Evolutionary conservation across 495 filamentous ascomycete species (phyloP), one percentile per base, ranked within the genome.

Genomic region (Neurospora sp.): DNA sequence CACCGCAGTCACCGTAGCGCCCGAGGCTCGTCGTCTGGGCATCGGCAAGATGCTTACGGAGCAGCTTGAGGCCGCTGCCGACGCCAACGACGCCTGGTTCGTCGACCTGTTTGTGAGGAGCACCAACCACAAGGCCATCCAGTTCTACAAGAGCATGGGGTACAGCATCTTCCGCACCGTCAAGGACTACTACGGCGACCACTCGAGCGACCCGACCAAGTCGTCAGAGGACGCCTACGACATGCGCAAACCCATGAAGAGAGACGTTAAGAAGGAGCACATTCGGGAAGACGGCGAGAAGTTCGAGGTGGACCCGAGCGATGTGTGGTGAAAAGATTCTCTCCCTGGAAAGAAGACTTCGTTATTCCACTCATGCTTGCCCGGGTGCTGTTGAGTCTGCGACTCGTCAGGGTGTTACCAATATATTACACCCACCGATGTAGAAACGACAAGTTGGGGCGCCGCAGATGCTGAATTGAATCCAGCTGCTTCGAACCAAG

Each of bases 71-170:
- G 86, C 90, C 18, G 89, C 87, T 2, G 93, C 93, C 4, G 93
- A 97, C 74, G 89, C 89, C 47, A 89, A 91, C 74, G 82, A 94
- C 68, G 92, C 94, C 41, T 98, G 94, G 92, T 99, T 99, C 78
- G 92, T 98, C 41, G 96, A 99, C 80, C 82, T 99, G 27, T 99
- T 96, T 78, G 96, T 98, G 14, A 86, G 96, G 37, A 90, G 90
- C 71, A 93, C 92, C 71, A 99, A 99, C 79, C 85, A 91, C 80
- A 90, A 93, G 69, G 96, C 95, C 8, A 91, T 96, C 71, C 86
- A 86, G 69, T 91, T 99, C 83, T 99, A 99, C 79, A 90, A 90
- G 79, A 90, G 89, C 70, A 91, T 98, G 89, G 96, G 96, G 79
- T 97, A 87, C 79, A 93, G 88, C 71, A 90, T 97, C 75, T 99